Evolutionary conservation across 768 basidiomycete species (phyloP), one percentile per base, ranked within the genome.

Genomic region (Macrolepiota dolichaula): DNA sequence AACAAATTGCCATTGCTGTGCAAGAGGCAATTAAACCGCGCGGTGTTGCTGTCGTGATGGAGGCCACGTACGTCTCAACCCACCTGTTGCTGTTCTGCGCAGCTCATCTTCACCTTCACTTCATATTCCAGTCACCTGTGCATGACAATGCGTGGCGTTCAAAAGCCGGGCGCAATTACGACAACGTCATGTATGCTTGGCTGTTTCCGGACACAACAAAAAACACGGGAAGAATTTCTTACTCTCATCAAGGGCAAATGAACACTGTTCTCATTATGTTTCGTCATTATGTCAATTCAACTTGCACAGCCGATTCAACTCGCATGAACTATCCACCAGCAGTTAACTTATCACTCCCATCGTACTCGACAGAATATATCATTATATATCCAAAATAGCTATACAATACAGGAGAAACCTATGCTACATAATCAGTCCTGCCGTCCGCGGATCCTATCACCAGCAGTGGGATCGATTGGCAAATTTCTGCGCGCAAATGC

Each of bases 131-230:
- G 94, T 24, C 96, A 98, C 75, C 83, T 98, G 74, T 98, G 96
- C 71, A 99, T 99, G 97, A 95, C 96, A 2, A 98, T 98, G 96
- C 90, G 97, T 64, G 97, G 97, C 57, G 97, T 99, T 9, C 97
- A 99, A 76, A 99, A 99, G 76, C 96, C 96, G 2, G 97, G 97
- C 25, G 83, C 96, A 6, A 85, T 91, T 24, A 99, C 97, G 0
- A 90, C 95, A 49, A 99, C 97, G 5, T 95, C 92, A 4, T 96
- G 95, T 67, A 99, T 99, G 97, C 80, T 98, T 55, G 97, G 97
- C 15, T 97, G 94, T 72, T 99, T 99, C 85, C 85, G 97, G 62
- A 90, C 92, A n/a, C 92, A 96, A 67, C 96, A 98, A 74, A 98
- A 99, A 79, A 99, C 96, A 36, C 85, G 97, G 32, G 96, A 97